Evolutionary conservation across 2,329 filamentous ascomycete genomes (phyloP), one percentile per base, ranked within the genome.

Genomic region (Aspergillus latus): DNA sequence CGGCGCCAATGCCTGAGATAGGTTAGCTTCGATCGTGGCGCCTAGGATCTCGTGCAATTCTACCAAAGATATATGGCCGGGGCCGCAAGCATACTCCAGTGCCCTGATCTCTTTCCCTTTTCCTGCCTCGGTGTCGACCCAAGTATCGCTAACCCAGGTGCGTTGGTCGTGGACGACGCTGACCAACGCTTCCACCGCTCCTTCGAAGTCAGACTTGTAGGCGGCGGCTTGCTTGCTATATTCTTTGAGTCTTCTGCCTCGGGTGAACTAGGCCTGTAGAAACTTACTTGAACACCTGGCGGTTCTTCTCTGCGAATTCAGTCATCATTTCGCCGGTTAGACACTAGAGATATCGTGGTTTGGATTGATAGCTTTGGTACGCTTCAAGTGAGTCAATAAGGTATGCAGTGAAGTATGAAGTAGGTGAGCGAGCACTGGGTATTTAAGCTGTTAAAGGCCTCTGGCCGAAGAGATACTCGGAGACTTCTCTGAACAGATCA

Each of bases 41-140:
- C 15, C n/a, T 48, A 21, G 40, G 7, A 28, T 32, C 2, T 54
- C 28, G n/a, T 29, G 28, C 49, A 5, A 73, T 79, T 62, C 68
- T 21, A 88, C 86, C 70, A 82, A 79, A 10, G 87, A 87, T 60
- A 89, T 77, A 53, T 84, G 72, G 2, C 88, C 88, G 5, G 87
- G 86, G 7, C 89, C 89, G 67, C 88, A 92, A 13, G 89, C 89
- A 71, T 92, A 92, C 68, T 92, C 89, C 1, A 92, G 76, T 16
- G 90, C 72, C 45, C 81, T 80, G 42, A 84, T 56, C 32, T 65
- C 62, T 28, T 67, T 64, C 15, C 62, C 66, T 21, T 66, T 66
- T n/a, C 62, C 66, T 8, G 62, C 55, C 39, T 65, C 61, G 4
- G 68, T 72, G 52, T 73, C 69, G 10, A 56, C 64, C 72, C 84